Evolutionary conservation across 768 basidiomycete genomes (phyloP).

Genomic region (Lentinula lateritia): DNA sequence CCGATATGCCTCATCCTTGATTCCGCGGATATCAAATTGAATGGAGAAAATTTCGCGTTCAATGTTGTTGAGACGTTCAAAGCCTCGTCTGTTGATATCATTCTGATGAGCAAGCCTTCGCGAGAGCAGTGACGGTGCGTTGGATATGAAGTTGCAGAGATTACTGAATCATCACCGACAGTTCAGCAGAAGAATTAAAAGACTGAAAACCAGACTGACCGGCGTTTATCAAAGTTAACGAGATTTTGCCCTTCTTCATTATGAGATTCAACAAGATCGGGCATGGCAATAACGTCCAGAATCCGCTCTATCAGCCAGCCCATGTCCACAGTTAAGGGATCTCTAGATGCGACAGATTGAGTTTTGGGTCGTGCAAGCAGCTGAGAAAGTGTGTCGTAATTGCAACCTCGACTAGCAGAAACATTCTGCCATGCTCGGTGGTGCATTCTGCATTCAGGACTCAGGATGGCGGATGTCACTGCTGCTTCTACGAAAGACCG

Average conservation of each 20-base stretch:
- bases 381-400: slow-evolving; percentile 55
- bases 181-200: slow-evolving; percentile 11
- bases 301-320: slow-evolving; percentile 82
- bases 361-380: slow-evolving; percentile 49
- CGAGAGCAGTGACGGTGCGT: slow-evolving; percentile 39
- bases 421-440: slow-evolving; percentile 75
- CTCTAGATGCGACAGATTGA: slow-evolving; percentile 37
- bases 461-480: slow-evolving; percentile 68
- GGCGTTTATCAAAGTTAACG: slow-evolving; percentile 79
- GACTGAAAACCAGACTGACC: slow-evolving; percentile 36
- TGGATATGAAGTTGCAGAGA: slow-evolving; percentile 58
- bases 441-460: slow-evolving; percentile 75
- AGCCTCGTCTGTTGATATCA: slow-evolving; percentile 58
- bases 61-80: slow-evolving; percentile 71
- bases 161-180: slow-evolving; percentile 36
- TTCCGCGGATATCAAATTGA: slow-evolving; percentile 64
- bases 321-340: slow-evolving; percentile 65
- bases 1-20: slow-evolving; percentile 70
- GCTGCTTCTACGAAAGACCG: slow-evolving; percentile 81
- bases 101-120: slow-evolving; percentile 42
- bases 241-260: slow-evolving; percentile 52
- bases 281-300: slow-evolving; percentile 70
- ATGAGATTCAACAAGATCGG: slow-evolving; percentile 58
- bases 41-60: slow-evolving; percentile 59
- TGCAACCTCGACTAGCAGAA: slow-evolving; percentile 53